These are phyloP conservation scores for Lachnellula suecica DNA, from an alignment of 2,329 filamentous ascomycete species.

Conservation along the genomic window DNA sequence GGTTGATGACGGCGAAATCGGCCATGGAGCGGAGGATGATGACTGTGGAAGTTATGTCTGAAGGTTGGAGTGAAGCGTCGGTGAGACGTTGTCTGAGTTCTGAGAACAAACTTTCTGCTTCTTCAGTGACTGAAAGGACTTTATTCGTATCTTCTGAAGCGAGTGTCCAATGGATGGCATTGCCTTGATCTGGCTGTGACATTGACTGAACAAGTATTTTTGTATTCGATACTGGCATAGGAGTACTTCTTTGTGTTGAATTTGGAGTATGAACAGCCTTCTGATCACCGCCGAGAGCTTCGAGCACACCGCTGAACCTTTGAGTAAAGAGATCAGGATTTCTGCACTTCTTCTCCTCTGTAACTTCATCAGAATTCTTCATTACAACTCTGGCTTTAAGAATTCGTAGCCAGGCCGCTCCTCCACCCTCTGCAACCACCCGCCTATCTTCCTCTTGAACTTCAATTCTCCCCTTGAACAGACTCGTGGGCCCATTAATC, in stretches of 20 bases:
- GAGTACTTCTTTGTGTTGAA: background rate
- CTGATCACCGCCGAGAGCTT: constrained; percentile 4
- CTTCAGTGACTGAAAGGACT: constrained; percentile 40
- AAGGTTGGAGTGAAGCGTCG: constrained; percentile 35
- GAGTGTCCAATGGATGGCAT: constrained; percentile 21
- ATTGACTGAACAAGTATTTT: background rate
- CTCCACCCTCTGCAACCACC: constrained; percentile 68
- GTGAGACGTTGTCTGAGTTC: constrained; percentile 44
- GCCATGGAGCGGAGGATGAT: constrained; percentile 78
- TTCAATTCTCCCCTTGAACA: constrained; percentile 73
- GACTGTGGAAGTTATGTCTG: constrained; percentile 53
- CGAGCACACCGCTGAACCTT: constrained; percentile 45
- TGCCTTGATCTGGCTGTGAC: background rate
- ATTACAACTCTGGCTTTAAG: constrained; percentile 48
- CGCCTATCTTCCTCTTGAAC: constrained; percentile 54
- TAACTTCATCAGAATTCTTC: constrained; percentile 39
- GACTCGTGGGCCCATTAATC: constrained; percentile 68
- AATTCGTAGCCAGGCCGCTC: constrained; percentile 71
- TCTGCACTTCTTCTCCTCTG: constrained; percentile 38
- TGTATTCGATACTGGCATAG: background rate
- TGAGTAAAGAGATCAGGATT: constrained; percentile 67
- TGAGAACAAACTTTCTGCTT: constrained; percentile 48
- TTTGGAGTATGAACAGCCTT: background rate
- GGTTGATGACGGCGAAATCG: constrained; percentile 75
- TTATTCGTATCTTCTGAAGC: background rate